Evolutionary conservation across 1,139 yeast species (phyloP).

Genomic region (Magnusiomyces paraingens): DNA sequence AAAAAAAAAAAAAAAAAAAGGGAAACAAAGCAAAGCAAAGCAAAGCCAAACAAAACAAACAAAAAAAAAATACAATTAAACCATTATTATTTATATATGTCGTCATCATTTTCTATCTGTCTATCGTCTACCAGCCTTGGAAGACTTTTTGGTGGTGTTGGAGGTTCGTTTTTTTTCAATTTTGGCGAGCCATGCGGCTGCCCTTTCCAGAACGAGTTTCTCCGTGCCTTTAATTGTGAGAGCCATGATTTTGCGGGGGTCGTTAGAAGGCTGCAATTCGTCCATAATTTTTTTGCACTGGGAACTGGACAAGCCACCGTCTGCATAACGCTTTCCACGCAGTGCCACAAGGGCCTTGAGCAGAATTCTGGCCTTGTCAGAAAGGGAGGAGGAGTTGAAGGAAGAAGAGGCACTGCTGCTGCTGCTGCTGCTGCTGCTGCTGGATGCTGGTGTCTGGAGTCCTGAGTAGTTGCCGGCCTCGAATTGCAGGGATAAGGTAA

Average conservation of each 20-base stretch:
- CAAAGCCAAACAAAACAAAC: neutral
- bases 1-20: neutral
- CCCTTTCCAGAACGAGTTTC: constrained; percentile 30
- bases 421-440: too few species aligned
- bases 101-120: neutral
- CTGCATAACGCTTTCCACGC: constrained; percentile 26
- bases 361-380: constrained; percentile 10
- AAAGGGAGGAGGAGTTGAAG: too few species aligned
- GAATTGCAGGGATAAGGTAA: constrained; percentile 20
- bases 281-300: constrained; percentile 26
- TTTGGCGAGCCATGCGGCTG: constrained; percentile 14
- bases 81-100: constrained; percentile 1
- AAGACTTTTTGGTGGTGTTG: constrained; percentile 23
- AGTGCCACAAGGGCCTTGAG: constrained; percentile 21
- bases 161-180: constrained; percentile 15
- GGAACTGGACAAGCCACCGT: constrained; percentile 26
- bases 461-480: constrained; percentile 12
- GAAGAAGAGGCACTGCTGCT: too few species aligned
- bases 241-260: constrained; percentile 21
- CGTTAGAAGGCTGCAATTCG: constrained; percentile 11
- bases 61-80: neutral
- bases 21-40: neutral
- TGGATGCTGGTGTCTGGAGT: constrained; percentile 6
- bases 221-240: constrained; percentile 31
- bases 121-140: constrained; percentile 4